Conservation (phyloP, 306 rosid genomes). For the Vigna mungo region DNA sequence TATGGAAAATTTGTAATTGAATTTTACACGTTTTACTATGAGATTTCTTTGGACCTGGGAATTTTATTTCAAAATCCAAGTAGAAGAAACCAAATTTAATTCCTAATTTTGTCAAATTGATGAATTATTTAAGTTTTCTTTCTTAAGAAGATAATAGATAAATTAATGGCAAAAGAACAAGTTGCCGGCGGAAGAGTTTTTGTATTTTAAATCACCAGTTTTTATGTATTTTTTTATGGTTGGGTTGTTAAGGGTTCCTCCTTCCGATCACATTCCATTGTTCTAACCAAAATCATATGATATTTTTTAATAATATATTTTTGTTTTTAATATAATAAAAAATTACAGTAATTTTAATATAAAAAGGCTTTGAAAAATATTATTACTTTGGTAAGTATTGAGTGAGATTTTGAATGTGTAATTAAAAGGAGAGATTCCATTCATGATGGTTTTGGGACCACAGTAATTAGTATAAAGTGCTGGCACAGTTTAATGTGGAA, state of each 20-base stretch:
- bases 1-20: background rate
- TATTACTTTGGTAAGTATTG: background rate
- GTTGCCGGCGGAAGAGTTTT: constrained; percentile 46
- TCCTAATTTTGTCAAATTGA: background rate
- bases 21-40: constrained; percentile 4
- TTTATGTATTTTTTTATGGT: constrained; percentile 34
- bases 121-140: background rate
- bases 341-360: too few relatives aligned
- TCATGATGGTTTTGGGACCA: constrained; percentile 18
- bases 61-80: constrained; percentile 1
- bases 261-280: constrained; percentile 36
- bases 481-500: background rate
- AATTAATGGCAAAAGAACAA: constrained; percentile 27
- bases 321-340: too few relatives aligned
- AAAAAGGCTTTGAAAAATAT: too few relatives aligned
- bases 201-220: constrained; percentile 16
- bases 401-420: constrained; percentile 16
- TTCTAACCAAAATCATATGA: background rate
- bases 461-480: background rate
- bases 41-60: background rate
- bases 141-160: background rate
- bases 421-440: constrained; percentile 30
- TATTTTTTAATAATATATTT: too few relatives aligned
- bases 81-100: background rate
- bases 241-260: constrained; percentile 52